Evolutionary conservation across 2,329 filamentous ascomycete species (phyloP).

Genomic region (Ploettnerulaceae sp.): DNA sequence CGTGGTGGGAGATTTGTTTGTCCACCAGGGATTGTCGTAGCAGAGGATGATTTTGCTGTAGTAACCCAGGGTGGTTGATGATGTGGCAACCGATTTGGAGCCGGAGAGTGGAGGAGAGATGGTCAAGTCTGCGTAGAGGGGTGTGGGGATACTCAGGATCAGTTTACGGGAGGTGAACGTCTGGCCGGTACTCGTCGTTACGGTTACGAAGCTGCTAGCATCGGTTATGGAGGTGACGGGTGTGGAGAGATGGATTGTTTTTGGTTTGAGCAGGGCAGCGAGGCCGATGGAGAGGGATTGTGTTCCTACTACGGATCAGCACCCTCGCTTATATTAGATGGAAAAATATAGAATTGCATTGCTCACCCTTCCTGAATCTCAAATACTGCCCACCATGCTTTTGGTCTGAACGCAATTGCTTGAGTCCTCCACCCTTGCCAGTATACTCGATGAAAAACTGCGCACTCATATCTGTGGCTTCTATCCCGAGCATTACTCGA

Average conservation of each 20-base stretch:
- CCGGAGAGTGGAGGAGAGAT: constrained; percentile 43
- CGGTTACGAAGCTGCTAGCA: constrained; percentile 2
- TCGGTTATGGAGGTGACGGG: constrained; percentile 14
- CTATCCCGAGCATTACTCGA: constrained; percentile 46
- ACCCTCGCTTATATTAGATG: background rate
- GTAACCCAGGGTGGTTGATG: constrained; percentile 38
- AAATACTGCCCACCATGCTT: constrained; percentile 42
- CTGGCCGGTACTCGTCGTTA: constrained; percentile 6
- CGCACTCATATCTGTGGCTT: constrained; percentile 46
- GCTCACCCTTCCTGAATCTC: constrained; percentile 19
- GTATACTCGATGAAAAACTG: constrained; percentile 53
- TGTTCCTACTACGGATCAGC: constrained; percentile 11
- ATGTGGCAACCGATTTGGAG: constrained; percentile 35
- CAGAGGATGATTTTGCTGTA: constrained; percentile 40
- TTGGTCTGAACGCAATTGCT: constrained; percentile 48
- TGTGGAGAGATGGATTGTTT: constrained; percentile 14
- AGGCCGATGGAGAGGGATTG: constrained; percentile 18
- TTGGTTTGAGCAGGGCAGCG: constrained; percentile 12
- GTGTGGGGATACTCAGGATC: constrained; percentile 46
- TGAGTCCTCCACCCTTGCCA: constrained; percentile 46
- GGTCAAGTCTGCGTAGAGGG: constrained; percentile 42
- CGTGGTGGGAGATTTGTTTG: background rate
- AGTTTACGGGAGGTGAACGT: constrained; percentile 31
- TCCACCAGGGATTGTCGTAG: constrained; percentile 16
- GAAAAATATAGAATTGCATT: too few relatives aligned